Base-by-base conservation (phyloP, 23 red algal species). In the Chondrus crispus region DNA sequence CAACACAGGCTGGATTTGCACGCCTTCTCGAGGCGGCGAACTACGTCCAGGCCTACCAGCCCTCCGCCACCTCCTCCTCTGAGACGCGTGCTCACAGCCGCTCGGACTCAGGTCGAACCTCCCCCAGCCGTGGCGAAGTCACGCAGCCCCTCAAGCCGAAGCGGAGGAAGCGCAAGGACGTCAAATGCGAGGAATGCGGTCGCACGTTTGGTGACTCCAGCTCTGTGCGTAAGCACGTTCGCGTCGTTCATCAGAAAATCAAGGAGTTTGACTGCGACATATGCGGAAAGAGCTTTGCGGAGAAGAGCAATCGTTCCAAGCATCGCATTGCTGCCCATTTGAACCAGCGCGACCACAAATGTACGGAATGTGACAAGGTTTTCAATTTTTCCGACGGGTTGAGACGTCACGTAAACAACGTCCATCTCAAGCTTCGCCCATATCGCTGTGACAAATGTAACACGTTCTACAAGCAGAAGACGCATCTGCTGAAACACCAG, bases 271-370 rank as follows among this genome's bases (percentile, higher is more conserved):
- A 24, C 32, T 94, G 91, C 49, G 69, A 80, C 12, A 29, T 32
- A 2, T 94, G 91, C 49, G 91, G 91, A 47, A 80, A 80, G 40
- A 85, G 30, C 3, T 94, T 94, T 80, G 91, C 91, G 2, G 91
- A 85, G 72, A 94, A 94, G 91, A 80, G 72, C 20, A 94, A 94
- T 69, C 62, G 58, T 19, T 63, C 81, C 9, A 94, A 94, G 91
- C 91, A 94, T 41, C 71, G 71, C 53, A 81, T 82, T 58, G 88
- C 88, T 3, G 74, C 74, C 10, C 88, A 91, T 45, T 42, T 81
- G 14, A 82, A 81, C 54, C 74, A 82, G 46, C 24, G 74, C 18
- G 72, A 33, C 26, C 74, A 91, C 47, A 50, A 46, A 43, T 91
- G 88, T 22, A 41, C 54, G 41, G 39, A 70, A 10, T 91, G 88